Evolutionary conservation across 1,139 yeast genomes (phyloP).

Genomic region (Blastobotrys capitulatus): DNA sequence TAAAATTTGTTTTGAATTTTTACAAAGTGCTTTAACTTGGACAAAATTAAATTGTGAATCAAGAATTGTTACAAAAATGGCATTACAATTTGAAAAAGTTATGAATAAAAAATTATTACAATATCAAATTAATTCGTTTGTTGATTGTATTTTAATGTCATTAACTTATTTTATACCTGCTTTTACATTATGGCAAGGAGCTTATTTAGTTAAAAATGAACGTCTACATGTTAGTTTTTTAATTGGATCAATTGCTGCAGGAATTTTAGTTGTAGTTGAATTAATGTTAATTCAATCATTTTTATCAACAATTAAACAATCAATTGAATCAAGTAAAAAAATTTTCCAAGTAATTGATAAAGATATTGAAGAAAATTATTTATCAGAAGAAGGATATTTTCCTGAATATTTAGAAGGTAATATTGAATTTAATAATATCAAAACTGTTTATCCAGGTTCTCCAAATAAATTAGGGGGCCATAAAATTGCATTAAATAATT

Average conservation of each 20-base stretch:
- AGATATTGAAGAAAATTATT: background rate
- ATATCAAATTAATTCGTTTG: background rate
- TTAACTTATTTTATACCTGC: constrained; percentile 1
- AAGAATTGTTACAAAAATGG: background rate
- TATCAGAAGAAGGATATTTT: background rate
- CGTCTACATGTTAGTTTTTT: background rate
- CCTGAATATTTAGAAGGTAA: background rate
- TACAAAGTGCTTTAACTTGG: background rate
- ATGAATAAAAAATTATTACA: background rate
- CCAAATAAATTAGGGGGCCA: constrained; percentile 40
- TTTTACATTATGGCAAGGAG: background rate
- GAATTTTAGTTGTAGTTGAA: background rate
- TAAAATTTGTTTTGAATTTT: background rate
- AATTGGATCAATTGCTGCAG: constrained; percentile 3
- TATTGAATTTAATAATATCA: constrained; percentile 38
- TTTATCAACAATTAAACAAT: background rate
- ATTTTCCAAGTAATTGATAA: constrained; percentile 5
- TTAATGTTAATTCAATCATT: background rate
- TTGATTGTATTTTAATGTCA: background rate
- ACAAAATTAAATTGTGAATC: background rate
- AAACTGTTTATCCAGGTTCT: constrained; percentile 82
- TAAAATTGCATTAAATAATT: constrained; percentile 55
- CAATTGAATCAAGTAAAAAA: background rate
- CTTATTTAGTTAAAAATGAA: background rate
- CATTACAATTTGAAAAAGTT: background rate